Conservation (phyloP, 2,329 filamentous ascomycete genomes). For the Colletotrichum sp. region DNA sequence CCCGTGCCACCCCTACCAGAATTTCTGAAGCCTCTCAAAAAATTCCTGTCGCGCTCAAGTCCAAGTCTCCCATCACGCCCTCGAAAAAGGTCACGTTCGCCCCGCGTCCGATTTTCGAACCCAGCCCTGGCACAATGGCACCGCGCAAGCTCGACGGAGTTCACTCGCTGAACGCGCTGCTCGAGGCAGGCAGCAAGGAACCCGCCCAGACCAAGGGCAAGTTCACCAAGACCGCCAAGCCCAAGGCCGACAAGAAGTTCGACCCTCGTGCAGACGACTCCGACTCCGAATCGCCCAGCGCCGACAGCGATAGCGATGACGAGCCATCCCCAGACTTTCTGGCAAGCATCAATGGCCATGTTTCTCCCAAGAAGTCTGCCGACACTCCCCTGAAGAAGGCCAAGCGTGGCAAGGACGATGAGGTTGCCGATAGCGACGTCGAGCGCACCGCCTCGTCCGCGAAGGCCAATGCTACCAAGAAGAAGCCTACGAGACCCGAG, state of each 20-base stretch:
- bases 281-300: constrained; percentile 29
- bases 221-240: constrained; percentile 12
- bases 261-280: constrained; percentile 19
- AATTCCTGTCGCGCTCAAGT: constrained; percentile 10
- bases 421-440: constrained; percentile 48
- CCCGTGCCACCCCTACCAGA: constrained; percentile 14
- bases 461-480: constrained; percentile 20
- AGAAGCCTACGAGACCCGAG: constrained; percentile 25
- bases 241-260: constrained; percentile 21
- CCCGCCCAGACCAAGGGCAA: background rate
- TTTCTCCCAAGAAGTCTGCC: constrained; percentile 1
- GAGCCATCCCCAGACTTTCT: background rate
- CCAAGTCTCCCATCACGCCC: background rate
- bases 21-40: constrained; percentile 9
- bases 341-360: constrained; percentile 11
- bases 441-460: constrained; percentile 34
- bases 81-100: background rate
- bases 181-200: constrained; percentile 13
- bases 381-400: constrained; percentile 14
- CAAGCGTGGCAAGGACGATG: constrained; percentile 35
- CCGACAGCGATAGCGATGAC: constrained; percentile 16
- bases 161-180: constrained; percentile 6
- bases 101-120: background rate
- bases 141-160: constrained; percentile 20
- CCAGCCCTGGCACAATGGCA: constrained; percentile 9